These are phyloP conservation scores for Solanum hybrid DNA, from an alignment of 305 asterid genomes.

Conservation along the genomic window DNA sequence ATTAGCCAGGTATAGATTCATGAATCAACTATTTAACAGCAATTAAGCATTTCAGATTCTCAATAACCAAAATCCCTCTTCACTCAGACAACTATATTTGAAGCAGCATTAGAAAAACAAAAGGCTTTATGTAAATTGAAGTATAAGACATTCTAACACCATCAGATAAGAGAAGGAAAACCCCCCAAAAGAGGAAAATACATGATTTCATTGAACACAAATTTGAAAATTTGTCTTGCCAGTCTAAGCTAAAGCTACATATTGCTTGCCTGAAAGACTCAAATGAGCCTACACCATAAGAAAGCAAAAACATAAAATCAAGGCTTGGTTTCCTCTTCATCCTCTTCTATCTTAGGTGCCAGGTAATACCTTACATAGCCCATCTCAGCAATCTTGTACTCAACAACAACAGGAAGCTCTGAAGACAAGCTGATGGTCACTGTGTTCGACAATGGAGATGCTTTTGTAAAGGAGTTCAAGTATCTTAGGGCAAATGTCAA, in stretches of 20 bases:
- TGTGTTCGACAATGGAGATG: constrained; percentile 63
- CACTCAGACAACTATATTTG: too few species aligned
- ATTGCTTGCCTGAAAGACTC: neutral
- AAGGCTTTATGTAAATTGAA: too few species aligned
- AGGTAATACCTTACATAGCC: constrained; percentile 78
- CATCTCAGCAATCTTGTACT: constrained; percentile 96
- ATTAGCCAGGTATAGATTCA: neutral
- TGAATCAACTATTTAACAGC: neutral
- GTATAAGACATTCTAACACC: too few species aligned
- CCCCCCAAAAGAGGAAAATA: neutral
- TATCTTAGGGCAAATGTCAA: constrained; percentile 82
- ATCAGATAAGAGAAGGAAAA: neutral
- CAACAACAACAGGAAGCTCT: constrained; percentile 89
- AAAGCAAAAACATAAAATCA: constrained; percentile 9
- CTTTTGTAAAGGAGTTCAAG: constrained; percentile 89
- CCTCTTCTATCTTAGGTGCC: constrained; percentile 96
- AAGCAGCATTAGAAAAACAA: too few species aligned
- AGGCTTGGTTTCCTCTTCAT: constrained; percentile 55
- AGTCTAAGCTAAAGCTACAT: neutral
- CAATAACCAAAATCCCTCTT: too few species aligned
- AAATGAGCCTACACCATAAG: neutral
- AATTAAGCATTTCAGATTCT: neutral
- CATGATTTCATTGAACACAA: neutral
- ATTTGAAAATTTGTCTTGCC: neutral
- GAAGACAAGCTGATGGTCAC: constrained; percentile 84